Evolutionary conservation across 192 early-diverging fungal species (phyloP).

Genomic region (Mortierella alpina): DNA sequence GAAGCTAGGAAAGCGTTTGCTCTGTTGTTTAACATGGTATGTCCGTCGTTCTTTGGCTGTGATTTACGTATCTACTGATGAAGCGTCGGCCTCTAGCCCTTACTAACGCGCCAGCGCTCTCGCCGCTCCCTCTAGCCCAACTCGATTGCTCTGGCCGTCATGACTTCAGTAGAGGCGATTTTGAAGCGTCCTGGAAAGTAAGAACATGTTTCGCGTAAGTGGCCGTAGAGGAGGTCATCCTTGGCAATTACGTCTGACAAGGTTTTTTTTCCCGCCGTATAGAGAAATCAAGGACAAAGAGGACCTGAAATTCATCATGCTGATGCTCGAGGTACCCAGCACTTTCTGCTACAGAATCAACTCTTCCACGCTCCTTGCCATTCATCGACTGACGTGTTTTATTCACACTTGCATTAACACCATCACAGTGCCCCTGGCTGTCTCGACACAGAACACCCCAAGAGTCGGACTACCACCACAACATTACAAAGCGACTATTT

Average conservation of each 20-base stretch:
- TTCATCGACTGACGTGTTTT: not conserved
- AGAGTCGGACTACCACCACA: conserved; percentile 87
- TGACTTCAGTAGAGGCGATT: conserved; percentile 77
- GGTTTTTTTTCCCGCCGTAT: not conserved
- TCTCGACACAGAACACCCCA: conserved; percentile 77
- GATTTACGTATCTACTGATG: too few species aligned
- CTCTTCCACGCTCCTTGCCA: not conserved
- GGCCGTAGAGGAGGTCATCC: too few species aligned
- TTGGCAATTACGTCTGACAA: not conserved
- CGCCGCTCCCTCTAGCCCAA: conserved; percentile 57
- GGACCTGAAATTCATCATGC: conserved; percentile 86
- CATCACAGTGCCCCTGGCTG: conserved; percentile 79
- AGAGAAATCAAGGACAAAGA: conserved; percentile 57
- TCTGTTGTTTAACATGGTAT: conserved; percentile 69
- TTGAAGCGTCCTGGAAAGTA: conserved; percentile 73
- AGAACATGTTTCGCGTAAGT: not conserved
- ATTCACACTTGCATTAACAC: not conserved
- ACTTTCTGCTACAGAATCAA: not conserved
- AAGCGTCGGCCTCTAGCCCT: not conserved
- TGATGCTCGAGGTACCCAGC: conserved; percentile 80
- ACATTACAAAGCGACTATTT: conserved; percentile 82
- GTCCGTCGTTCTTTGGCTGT: not conserved
- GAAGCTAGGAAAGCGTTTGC: conserved; percentile 74
- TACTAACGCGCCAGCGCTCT: not conserved
- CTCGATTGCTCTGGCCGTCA: conserved; percentile 75